phyloP scores from a whole-genome alignment of 768 basidiomycete genomes.

The Gloeopeniophorella convolvens region DNA sequence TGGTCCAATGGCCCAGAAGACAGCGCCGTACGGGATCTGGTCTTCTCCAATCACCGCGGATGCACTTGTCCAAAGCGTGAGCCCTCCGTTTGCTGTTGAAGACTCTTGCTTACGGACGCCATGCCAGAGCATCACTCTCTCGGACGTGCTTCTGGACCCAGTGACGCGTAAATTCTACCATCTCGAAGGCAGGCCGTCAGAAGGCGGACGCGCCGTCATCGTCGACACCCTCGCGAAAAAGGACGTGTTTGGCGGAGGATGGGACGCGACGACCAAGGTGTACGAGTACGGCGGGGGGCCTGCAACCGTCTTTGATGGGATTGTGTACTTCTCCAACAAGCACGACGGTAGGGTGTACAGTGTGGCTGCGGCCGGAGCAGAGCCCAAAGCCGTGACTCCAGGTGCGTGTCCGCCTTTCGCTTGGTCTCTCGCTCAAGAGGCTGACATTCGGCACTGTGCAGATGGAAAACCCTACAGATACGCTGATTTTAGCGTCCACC shows the following conservation, averaged over 20 bases:
- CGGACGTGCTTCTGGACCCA: constrained; percentile 50
- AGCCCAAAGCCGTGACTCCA: constrained; percentile 49
- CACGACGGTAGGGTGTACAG: constrained; percentile 48
- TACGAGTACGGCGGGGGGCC: constrained; percentile 70
- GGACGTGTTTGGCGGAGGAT: constrained; percentile 50
- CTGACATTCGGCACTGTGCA: background rate
- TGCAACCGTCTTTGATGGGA: constrained; percentile 43
- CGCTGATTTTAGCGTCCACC: constrained; percentile 57
- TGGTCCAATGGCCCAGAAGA: too few relatives aligned
- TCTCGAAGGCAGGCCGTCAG: constrained; percentile 52
- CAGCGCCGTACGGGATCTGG: constrained; percentile 18
- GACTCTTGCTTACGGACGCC: background rate
- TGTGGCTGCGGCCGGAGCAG: constrained; percentile 24
- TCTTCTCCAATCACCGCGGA: constrained; percentile 18
- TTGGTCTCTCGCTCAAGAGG: background rate
- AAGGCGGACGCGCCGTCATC: constrained; percentile 49
- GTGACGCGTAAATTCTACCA: constrained; percentile 42
- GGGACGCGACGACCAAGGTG: constrained; percentile 52
- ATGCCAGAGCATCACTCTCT: constrained; percentile 27
- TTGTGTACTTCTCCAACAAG: constrained; percentile 54
- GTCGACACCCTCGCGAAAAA: constrained; percentile 42
- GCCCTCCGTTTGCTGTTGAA: background rate
- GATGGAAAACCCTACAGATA: constrained; percentile 48
- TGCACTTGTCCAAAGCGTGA: constrained; percentile 7
- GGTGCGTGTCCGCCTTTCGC: constrained; percentile 34